Evolutionary conservation across 108 stramenopile genomes (phyloP), one percentile per base, ranked within the genome.

Genomic region (Nitzschia sp.): DNA sequence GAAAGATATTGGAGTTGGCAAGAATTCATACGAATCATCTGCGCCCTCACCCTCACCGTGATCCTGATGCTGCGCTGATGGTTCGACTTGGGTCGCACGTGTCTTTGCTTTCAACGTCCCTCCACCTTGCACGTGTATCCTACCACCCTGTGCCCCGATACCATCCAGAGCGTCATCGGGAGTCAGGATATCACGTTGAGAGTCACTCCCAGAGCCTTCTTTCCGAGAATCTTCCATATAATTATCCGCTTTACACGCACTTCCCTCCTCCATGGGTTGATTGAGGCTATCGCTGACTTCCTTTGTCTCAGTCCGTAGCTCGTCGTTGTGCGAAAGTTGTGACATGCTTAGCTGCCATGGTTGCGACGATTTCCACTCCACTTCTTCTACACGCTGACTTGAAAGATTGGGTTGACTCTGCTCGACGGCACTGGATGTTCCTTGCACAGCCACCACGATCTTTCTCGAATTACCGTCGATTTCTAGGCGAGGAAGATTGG

Each of bases 71-170:
- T 8, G 11, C 5, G 11, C 49, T 19, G 13, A 21, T 4, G 11
- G 11, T 23, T 9, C 4, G 49, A 5, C 49, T 42, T 76, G 75
- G 13, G 88, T 80, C 25, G 77, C 49, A 47, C 70, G 69, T 15
- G 82, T 85, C 36, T 84, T 72, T 15, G 90, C 83, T 56, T 95
- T 95, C 21, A 95, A 71, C 17, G 81, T 77, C 26, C 92, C 93
- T n/a, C 90, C 90, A 48, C 84, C 82, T 65, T 89, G 70, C 0
- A 95, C 76, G 35, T 81, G 83, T 2, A 90, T 70, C 78, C 73
- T 78, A 21, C 93, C 89, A 5, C 93, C 93, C 72, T 90, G 89
- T 35, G 86, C 74, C 17, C 87, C 89, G 29, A 95, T 85, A 33
- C 90, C 92, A 36, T 76, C 74, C 46, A 93, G 56, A 26, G 92